Evolutionary conservation across 2,329 filamentous ascomycete species (phyloP).

Genomic region (Zasmidium cellare): DNA sequence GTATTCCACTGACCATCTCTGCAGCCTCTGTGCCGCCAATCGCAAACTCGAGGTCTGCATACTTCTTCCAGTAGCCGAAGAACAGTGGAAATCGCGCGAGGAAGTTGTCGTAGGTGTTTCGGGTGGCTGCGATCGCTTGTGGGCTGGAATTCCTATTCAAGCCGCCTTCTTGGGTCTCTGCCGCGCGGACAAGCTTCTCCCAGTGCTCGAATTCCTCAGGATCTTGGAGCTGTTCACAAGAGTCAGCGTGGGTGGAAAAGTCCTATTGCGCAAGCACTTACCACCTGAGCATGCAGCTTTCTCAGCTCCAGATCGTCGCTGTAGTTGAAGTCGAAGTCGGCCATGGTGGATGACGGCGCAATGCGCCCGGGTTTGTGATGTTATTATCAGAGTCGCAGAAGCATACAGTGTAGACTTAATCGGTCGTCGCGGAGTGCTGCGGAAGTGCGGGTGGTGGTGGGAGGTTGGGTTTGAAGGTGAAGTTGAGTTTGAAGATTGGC

Average conservation of each 20-base stretch:
- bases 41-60: slow-evolving; percentile 95
- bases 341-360: slow-evolving; percentile 20
- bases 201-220: slow-evolving; percentile 91
- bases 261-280: slow-evolving; percentile 15
- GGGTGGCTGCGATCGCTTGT: slow-evolving; percentile 82
- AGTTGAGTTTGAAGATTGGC: background rate
- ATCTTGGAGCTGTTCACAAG: slow-evolving; percentile 58
- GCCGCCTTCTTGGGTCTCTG: slow-evolving; percentile 84
- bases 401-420: background rate
- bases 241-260: slow-evolving; percentile 3
- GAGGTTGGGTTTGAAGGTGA: background rate
- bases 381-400: background rate
- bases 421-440: background rate
- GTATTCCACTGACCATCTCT: slow-evolving; percentile 71
- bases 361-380: background rate
- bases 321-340: slow-evolving; percentile 36
- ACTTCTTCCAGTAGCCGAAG: slow-evolving; percentile 99
- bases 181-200: slow-evolving; percentile 86
- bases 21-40: slow-evolving; percentile 96
- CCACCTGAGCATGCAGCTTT: slow-evolving; percentile 32
- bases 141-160: slow-evolving; percentile 96
- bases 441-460: background rate
- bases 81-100: slow-evolving; percentile 91
- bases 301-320: slow-evolving; percentile 32
- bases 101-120: slow-evolving; percentile 88